A percentile compares a stretch with the other conserved stretches of the same genome.
Conservation (phyloP, 805 yeast genomes). For the Ogataea kodamae region DNA sequence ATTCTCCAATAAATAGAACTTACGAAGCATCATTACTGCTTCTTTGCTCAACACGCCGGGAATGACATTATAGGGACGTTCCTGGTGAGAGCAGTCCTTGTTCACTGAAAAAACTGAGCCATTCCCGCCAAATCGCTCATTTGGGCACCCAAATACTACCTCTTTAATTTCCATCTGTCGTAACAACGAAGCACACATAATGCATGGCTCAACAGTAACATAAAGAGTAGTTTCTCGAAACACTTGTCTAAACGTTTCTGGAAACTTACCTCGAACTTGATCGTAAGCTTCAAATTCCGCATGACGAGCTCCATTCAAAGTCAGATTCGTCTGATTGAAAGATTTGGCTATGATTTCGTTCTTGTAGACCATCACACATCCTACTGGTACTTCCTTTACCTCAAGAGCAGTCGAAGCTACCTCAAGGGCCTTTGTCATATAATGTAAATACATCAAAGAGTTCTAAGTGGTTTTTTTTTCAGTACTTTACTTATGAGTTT, state of each 20-base stretch:
- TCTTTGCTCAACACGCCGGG: constrained; percentile 83
- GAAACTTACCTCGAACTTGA: constrained; percentile 38
- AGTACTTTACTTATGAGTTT: constrained; percentile 1
- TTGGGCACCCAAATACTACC: constrained; percentile 89
- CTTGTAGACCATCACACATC: constrained; percentile 62
- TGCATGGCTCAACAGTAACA: constrained; percentile 97
- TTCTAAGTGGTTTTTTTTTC: constrained; percentile 1
- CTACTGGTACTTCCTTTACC: constrained; percentile 79
- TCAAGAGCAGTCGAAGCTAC: constrained; percentile 63
- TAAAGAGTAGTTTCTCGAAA: constrained; percentile 64
- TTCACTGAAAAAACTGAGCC: constrained; percentile 76
- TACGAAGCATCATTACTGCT: constrained; percentile 75
- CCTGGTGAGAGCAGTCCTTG: constrained; percentile 35
- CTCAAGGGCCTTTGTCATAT: constrained; percentile 50
- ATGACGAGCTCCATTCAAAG: constrained; percentile 84
- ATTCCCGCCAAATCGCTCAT: constrained; percentile 95
- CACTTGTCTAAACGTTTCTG: constrained; percentile 28
- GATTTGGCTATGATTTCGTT: constrained; percentile 65
- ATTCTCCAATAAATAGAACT: constrained; percentile 83
- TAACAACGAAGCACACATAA: constrained; percentile 94
- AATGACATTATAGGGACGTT: constrained; percentile 46
- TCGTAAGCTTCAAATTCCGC: constrained; percentile 88
- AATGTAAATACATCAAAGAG: too few species aligned
- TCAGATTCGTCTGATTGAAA: constrained; percentile 79
- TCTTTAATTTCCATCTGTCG: constrained; percentile 70